These are phyloP conservation scores for Obba rivulosa DNA, from an alignment of 768 basidiomycete genomes.

Conservation along the genomic window DNA sequence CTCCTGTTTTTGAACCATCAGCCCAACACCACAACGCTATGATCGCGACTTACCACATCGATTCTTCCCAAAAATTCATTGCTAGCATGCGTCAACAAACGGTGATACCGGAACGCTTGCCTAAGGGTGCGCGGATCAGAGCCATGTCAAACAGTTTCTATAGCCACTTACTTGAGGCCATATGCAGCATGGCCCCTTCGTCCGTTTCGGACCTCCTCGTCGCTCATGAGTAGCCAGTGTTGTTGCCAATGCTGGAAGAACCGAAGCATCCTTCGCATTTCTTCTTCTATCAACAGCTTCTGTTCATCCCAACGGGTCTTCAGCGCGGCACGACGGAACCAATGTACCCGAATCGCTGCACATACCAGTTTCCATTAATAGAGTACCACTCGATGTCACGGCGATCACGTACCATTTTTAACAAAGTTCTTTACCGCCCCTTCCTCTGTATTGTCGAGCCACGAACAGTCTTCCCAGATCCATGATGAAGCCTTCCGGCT, in stretches of 20 bases:
- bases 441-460: background rate
- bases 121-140: background rate
- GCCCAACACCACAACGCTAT: too few relatives aligned
- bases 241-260: background rate
- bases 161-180: background rate
- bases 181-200: background rate
- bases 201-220: background rate
- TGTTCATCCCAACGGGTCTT: conserved; percentile 3
- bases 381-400: too few relatives aligned
- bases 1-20: too few relatives aligned
- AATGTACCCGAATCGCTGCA: conserved; percentile 1
- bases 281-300: conserved; percentile 1
- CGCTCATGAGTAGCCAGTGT: background rate
- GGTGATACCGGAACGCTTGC: background rate
- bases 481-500: background rate
- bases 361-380: too few relatives aligned
- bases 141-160: background rate
- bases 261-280: conserved; percentile 1
- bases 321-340: conserved; percentile 1
- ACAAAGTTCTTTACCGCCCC: background rate
- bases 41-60: too few relatives aligned
- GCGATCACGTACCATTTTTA: background rate
- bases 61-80: too few relatives aligned
- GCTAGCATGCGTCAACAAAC: background rate
- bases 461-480: conserved; percentile 6